Evolutionary conservation across 2,329 filamentous ascomycete species (phyloP), one percentile per base, ranked within the genome.

Genomic region (Coniochaeta hoffmannii): DNA sequence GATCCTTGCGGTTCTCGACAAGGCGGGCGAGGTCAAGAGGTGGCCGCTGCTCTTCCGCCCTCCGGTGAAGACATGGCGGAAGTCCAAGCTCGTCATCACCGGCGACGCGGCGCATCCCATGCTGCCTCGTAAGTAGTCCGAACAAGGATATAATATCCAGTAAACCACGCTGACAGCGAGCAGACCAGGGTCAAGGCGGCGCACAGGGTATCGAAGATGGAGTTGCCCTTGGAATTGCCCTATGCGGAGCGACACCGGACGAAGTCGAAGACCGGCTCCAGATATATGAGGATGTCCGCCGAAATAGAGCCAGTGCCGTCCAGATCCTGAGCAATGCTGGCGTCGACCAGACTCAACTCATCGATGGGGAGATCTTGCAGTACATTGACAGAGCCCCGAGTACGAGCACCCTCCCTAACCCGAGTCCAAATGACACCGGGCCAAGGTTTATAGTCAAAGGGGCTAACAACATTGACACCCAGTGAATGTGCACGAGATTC

Each of bases 261-360:
- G 44, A 49, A 8, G 56, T 65, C 22, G 53, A 55, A 15, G 22
- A 57, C 1, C 57, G 62, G 1, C 53, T 66, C 10, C 28, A 31
- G 1, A 22, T 65, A 3, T 73, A 61, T 51, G 56, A 61, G n/a
- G 54, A 53, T 17, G 56, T 61, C 51, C 51, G 60, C 1, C 50
- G 50, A 0, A 65, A 64, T 53, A 54, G 66, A 17, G 65, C 64
- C 1, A 60, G 59, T 1, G 59, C 57, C 1, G 64, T 66, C 8
- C 64, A 66, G 54, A 57, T 67, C 14, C 62, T 69, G 58, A 65
- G 62, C 24, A 68, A 67, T 38, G 63, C 59, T 0, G 66, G 67
- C 1, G 56, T 63, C 24, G 66, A 68, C 31, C 46, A 62, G 49
- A 41, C 19, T 22, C 17, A 55, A 24, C 14, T 22, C 9, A 34